Conservation (phyloP, 2,329 filamentous ascomycete species). For the Alternaria sp. region DNA sequence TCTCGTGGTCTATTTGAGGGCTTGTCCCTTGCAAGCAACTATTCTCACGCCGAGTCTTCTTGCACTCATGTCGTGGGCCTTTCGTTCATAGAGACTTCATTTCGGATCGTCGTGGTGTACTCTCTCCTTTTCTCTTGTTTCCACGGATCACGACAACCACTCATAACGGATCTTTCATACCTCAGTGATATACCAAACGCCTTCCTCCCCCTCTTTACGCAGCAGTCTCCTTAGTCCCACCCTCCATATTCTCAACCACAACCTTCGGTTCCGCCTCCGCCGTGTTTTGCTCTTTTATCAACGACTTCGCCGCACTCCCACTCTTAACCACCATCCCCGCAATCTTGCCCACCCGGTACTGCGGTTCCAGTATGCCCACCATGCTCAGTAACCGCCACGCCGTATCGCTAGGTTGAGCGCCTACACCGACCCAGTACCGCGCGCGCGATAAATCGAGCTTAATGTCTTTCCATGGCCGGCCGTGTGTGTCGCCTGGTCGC, state of each 20-base stretch:
- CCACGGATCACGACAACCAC: background rate
- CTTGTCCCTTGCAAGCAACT: too few species aligned
- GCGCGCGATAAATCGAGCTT: conserved; percentile 82
- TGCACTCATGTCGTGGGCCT: too few species aligned
- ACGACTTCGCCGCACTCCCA: conserved; percentile 9
- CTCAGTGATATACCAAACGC: background rate
- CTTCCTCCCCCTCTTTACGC: background rate
- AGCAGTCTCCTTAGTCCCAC: background rate
- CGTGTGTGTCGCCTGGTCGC: conserved; percentile 60
- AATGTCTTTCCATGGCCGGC: conserved; percentile 86
- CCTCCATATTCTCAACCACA: conserved; percentile 2
- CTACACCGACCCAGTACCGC: conserved; percentile 96
- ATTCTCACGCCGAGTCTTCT: too few species aligned
- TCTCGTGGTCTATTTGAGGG: too few species aligned
- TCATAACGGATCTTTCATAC: background rate
- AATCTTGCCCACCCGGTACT: conserved; percentile 46
- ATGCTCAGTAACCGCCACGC: conserved; percentile 87
- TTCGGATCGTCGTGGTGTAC: background rate
- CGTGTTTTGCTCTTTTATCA: background rate
- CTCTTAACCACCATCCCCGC: conserved; percentile 41
- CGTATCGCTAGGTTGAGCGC: conserved; percentile 90
- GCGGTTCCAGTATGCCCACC: conserved; percentile 60
- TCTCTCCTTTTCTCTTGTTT: too few species aligned
- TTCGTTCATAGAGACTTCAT: too few species aligned
- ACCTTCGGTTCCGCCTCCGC: background rate